Base-by-base conservation (phyloP, 176 grass and related monocot species). In the Elaeis guineensis region DNA sequence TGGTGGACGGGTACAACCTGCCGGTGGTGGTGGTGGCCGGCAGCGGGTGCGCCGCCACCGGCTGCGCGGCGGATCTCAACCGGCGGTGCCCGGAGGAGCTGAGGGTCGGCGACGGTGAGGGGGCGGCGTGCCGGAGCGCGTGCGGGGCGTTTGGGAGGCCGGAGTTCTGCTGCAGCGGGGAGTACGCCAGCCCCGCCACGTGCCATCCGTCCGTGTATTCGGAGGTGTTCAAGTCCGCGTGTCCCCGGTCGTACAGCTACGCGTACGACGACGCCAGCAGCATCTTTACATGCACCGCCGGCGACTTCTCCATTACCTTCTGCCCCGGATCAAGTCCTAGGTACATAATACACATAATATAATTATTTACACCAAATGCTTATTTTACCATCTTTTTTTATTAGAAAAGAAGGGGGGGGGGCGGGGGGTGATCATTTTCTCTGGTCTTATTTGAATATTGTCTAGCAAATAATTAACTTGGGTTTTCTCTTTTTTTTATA, bases 111-210 rank as follows among this genome's bases (percentile, higher is more conserved):
- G 71, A 19, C 65, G 70, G n/a, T 54, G 54, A 30, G 49, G 48
- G 0, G 70, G 65, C 70, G 22, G 83, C 83, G 57, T 86, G 83
- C 83, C 51, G 51, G 50, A 86, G 83, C 55, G 83, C 83, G n/a
- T 86, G 83, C 51, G 74, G 75, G 14, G 83, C 78, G 22, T 86
- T 81, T 50, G 65, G 75, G 9, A 63, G 57, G 11, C 60, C 84
- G 9, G 51, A 72, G 79, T 81, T 81, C 53, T 87, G 84, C 75
- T 87, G 84, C 63, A 87, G 84, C 23, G 57, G 24, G 14, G 57
- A 30, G 57, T 59, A 5, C 57, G 57, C 16, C 15, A 30, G 21
- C 24, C 57, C 57, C 12, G 57, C 14, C 24, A 24, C 57, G 11
- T 59, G 57, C 57, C 16, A 22, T 3, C 57, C 57, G 57, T 28